Evolutionary conservation across 2,329 filamentous ascomycete species (phyloP), one percentile per base, ranked within the genome.

Genomic region (Xylariaceae sp.): DNA sequence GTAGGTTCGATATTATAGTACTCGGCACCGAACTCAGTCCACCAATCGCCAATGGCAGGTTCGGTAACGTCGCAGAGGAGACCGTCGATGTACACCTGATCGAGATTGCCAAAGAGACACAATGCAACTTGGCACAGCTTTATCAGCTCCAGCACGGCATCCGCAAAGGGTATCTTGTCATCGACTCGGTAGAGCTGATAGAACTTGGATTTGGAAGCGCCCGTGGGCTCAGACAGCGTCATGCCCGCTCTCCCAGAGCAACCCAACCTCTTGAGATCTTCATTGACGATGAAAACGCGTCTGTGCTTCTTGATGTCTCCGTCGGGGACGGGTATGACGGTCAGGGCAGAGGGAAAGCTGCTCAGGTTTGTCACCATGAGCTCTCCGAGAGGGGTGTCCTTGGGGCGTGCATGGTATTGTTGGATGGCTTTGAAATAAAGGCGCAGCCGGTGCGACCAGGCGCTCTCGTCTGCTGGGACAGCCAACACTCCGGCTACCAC

Each of bases 311-410:
- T 77, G 19, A 94, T 70, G 53, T 96, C 86, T 8, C 92, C 92
- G 35, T 86, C 83, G 0, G 89, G 89, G 0, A 96, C 80, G 1
- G 82, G 71, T 37, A 96, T 93, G n/a, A 95, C 86, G 0, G 87
- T 94, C 40, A 96, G 67, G 0, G 86, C 83, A 1, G 89, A 94
- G 3, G 92, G 90, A 43, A 98, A 95, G 43, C 80, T 83, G 59
- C 84, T 90, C 19, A 96, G 66, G 55, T 95, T 95, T 5, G 92
- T 96, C 37, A 95, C 81, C 83, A 95, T 93, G 39, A 96, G 63
- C 40, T 83, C 82, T 5, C 92, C 92, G 11, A 93, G 63, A 2
- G 75, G 69, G 0, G 90, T 95, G 33, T 93, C 80, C 55, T 85
- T 87, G 21, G 80, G 78, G 26, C 86, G 74, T 1, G 89, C 87